Evolutionary conservation across 257 asterid genomes (phyloP).

Genomic region (Petrea volubilis): DNA sequence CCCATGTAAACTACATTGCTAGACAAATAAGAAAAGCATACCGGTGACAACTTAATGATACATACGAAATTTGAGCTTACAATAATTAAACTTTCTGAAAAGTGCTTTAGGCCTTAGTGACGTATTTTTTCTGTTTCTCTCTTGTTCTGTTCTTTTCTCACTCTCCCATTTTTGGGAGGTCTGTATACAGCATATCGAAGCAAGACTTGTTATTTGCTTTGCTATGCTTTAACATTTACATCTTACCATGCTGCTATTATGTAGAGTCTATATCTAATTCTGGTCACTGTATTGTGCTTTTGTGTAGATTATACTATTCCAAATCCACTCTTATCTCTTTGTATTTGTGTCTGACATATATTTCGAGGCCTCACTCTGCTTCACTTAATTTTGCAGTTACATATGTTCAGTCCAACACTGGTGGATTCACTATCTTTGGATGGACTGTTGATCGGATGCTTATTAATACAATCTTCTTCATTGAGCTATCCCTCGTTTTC

Average conservation of each 20-base stretch:
- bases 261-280: neutral
- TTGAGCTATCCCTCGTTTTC: conserved; percentile 74
- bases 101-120: neutral
- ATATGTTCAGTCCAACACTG: conserved; percentile 74
- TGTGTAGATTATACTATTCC: too few relatives aligned
- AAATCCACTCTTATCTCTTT: too few relatives aligned
- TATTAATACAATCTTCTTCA: conserved; percentile 75
- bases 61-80: neutral
- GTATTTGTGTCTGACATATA: neutral
- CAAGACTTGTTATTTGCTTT: neutral
- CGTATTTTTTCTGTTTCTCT: neutral
- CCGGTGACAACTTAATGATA: neutral
- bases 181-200: neutral
- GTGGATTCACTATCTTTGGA: conserved; percentile 85
- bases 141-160: neutral
- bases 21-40: neutral
- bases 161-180: neutral
- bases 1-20: neutral
- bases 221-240: neutral
- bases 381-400: conserved; percentile 53
- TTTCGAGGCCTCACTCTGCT: neutral
- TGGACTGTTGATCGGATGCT: conserved; percentile 80
- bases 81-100: neutral
- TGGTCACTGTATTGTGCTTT: neutral
- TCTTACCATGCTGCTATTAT: neutral